Percentiles rank a stretch among this genome's conserved stretches.
Conservation (phyloP, 768 basidiomycete genomes). For the Hypholoma fasciculare region DNA sequence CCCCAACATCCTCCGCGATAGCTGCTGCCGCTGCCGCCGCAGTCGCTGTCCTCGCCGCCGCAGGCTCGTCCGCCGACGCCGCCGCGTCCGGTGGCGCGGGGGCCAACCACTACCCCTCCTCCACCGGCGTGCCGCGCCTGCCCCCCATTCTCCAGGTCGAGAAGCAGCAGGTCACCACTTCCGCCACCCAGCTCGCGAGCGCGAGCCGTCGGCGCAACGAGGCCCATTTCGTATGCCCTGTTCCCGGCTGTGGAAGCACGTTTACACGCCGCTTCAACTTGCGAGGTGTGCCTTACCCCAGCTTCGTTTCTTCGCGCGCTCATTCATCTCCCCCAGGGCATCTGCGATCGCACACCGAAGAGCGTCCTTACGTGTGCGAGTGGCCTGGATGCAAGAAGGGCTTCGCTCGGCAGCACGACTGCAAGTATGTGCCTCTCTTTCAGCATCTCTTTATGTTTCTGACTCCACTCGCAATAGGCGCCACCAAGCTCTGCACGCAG, state of each 20-base stretch:
- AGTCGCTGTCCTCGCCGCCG: constrained; percentile 31
- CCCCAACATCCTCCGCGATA: constrained; percentile 55
- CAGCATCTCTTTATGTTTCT: too few relatives aligned
- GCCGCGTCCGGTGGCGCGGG: constrained; percentile 39
- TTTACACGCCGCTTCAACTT: constrained; percentile 93
- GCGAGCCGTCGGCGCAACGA: constrained; percentile 88
- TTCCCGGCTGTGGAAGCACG: constrained; percentile 95
- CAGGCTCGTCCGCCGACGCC: constrained; percentile 35
- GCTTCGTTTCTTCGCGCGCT: constrained; percentile 6
- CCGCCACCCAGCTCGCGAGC: constrained; percentile 90
- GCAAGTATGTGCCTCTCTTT: constrained; percentile 66
- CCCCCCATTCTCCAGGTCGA: constrained; percentile 90
- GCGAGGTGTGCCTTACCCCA: constrained; percentile 50
- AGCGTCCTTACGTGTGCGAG: constrained; percentile 90
- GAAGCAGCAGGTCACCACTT: constrained; percentile 94
- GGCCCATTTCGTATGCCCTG: constrained; percentile 91
- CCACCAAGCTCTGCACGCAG: constrained; percentile 87
- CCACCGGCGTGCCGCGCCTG: constrained; percentile 53
- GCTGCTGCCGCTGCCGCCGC: constrained; percentile 27
- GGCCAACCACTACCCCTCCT: constrained; percentile 56
- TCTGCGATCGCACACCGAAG: constrained; percentile 92
- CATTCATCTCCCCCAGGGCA: constrained; percentile 56
- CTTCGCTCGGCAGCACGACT: constrained; percentile 94
- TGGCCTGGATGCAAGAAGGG: constrained; percentile 95
- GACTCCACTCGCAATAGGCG: constrained; percentile 46